Conservation (phyloP, 1,139 yeast species). For the Candida sojae region DNA sequence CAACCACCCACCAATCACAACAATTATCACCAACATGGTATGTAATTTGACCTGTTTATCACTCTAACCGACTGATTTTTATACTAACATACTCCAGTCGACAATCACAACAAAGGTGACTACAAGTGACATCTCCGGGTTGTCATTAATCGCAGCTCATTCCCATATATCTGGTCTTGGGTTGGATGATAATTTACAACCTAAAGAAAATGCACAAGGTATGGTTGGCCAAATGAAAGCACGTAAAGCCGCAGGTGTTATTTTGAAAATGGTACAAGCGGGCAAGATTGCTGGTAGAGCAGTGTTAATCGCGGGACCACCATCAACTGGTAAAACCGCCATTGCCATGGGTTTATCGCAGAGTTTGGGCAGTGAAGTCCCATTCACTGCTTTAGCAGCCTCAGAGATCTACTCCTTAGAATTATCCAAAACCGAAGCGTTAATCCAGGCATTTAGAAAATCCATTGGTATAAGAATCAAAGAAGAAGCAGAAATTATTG, state of each 20-base stretch:
- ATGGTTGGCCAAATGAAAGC: slow-evolving; percentile 98
- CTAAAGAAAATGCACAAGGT: slow-evolving; percentile 80
- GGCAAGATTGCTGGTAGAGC: slow-evolving; percentile 98
- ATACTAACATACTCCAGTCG: too few relatives aligned
- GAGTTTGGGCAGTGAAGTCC: slow-evolving; percentile 85
- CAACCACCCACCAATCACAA: too few relatives aligned
- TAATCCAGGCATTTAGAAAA: slow-evolving; percentile 94
- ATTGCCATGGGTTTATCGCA: slow-evolving; percentile 97
- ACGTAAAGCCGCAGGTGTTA: slow-evolving; percentile 93
- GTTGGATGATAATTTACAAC: slow-evolving; percentile 84
- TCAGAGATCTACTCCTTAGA: slow-evolving; percentile 92
- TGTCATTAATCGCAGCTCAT: slow-evolving; percentile 89
- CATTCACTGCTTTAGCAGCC: slow-evolving; percentile 94
- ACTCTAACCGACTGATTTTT: too few relatives aligned
- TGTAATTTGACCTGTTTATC: too few relatives aligned
- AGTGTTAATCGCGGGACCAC: slow-evolving; percentile 95
- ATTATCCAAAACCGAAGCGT: slow-evolving; percentile 89
- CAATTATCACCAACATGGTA: too few relatives aligned
- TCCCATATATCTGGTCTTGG: slow-evolving; percentile 97
- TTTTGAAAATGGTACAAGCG: slow-evolving; percentile 87
- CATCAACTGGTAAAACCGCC: slow-evolving; percentile 98
- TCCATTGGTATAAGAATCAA: slow-evolving; percentile 93
- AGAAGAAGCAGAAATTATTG: slow-evolving; percentile 96
- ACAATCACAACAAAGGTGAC: slow-evolving; percentile 39
- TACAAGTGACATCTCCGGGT: slow-evolving; percentile 51